Conservation (phyloP, 345 rosid genomes). For the Linum usitatissimum region DNA sequence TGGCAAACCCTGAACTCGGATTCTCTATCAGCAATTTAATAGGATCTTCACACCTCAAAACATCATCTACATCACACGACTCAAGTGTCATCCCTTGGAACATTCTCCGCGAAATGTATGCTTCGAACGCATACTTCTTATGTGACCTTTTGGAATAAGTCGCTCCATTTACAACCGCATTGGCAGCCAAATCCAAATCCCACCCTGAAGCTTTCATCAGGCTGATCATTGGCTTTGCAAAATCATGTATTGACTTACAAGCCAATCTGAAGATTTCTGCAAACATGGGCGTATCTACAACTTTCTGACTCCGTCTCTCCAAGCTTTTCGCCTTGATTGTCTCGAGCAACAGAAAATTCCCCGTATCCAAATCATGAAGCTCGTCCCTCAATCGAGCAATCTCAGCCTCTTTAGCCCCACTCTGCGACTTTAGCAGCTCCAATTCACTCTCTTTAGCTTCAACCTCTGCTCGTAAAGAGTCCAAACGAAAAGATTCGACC, state of each 20-base stretch:
- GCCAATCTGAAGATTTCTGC: conserved; percentile 28
- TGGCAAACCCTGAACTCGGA: conserved; percentile 38
- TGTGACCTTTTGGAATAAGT: conserved; percentile 31
- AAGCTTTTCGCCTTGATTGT: conserved; percentile 20
- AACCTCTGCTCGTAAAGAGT: conserved; percentile 22
- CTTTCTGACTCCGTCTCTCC: conserved; percentile 13
- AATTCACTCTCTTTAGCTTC: conserved; percentile 29
- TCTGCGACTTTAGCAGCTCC: conserved; percentile 29
- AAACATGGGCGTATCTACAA: conserved; percentile 23
- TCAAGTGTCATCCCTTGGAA: conserved; percentile 30
- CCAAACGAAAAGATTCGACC: conserved; percentile 21
- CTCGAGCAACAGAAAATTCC: conserved; percentile 23
- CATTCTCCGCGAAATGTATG: conserved; percentile 51
- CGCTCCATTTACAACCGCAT: conserved; percentile 34
- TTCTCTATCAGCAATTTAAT: conserved; percentile 28
- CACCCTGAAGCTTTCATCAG: conserved; percentile 57
- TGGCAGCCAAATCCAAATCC: conserved; percentile 40
- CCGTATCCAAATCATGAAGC: conserved; percentile 23
- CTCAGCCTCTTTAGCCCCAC: conserved; percentile 30
- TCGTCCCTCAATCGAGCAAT: conserved; percentile 22
- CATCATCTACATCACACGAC: conserved; percentile 24
- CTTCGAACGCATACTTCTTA: conserved; percentile 59
- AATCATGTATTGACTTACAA: conserved; percentile 47
- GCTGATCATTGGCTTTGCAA: conserved; percentile 51
- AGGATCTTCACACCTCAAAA: conserved; percentile 39